These are phyloP conservation scores for Mesotaenium endlicherianum DNA, from an alignment of 139 green algal species.

Conservation along the genomic window DNA sequence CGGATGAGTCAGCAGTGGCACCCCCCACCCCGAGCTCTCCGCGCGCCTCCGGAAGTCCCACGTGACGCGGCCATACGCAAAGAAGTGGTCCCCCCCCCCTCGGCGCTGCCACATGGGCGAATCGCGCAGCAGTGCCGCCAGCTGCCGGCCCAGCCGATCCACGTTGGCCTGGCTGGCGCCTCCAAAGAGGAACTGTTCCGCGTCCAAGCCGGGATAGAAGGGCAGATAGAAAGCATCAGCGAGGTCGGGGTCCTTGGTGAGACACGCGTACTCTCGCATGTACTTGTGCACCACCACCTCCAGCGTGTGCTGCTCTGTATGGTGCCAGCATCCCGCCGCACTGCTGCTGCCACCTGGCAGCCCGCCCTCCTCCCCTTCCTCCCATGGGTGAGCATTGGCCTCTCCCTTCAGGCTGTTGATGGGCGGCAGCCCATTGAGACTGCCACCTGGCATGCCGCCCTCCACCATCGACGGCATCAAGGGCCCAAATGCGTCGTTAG, in stretches of 20 bases:
- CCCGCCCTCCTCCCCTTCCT: too few relatives aligned
- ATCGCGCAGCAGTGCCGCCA: neutral
- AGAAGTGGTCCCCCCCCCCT: conserved; percentile 19
- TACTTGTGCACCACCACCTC: conserved; percentile 6
- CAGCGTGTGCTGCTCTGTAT: conserved; percentile 21
- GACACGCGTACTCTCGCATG: conserved; percentile 21
- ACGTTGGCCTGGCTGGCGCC: neutral
- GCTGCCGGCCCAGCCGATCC: too few relatives aligned
- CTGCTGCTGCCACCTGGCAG: too few relatives aligned
- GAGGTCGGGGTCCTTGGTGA: conserved; percentile 18
- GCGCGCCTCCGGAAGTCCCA: conserved; percentile 18
- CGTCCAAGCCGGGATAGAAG: conserved; percentile 27
- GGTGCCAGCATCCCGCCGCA: too few relatives aligned
- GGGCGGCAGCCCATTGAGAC: too few relatives aligned
- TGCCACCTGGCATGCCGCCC: too few relatives aligned
- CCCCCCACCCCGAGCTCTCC: neutral
- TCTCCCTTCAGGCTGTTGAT: too few relatives aligned
- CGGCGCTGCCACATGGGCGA: conserved; percentile 1
- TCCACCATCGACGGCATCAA: too few relatives aligned
- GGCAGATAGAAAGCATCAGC: conserved; percentile 32
- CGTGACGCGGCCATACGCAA: conserved; percentile 9
- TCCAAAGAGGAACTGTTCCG: neutral
- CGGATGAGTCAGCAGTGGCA: neutral
- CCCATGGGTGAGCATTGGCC: too few relatives aligned
- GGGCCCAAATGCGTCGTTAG: too few relatives aligned